Evolutionary conservation across 352 stramenopile species (phyloP).

Genomic region (Phytopythium litorale): DNA sequence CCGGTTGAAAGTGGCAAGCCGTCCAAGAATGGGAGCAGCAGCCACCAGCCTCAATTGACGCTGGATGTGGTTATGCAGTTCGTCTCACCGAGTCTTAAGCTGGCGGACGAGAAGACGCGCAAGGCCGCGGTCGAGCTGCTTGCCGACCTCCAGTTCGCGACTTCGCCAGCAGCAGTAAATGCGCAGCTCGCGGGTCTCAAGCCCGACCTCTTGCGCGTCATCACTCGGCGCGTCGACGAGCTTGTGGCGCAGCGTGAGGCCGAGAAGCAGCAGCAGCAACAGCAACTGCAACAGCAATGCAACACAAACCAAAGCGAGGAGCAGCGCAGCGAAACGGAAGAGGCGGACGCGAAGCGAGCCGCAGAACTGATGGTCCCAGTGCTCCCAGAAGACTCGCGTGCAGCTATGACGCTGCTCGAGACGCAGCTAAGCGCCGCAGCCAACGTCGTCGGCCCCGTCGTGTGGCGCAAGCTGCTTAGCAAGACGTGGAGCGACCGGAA

Average conservation of each 20-base stretch:
- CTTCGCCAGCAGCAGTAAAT: slow-evolving; percentile 28
- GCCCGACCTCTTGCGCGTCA: slow-evolving; percentile 72
- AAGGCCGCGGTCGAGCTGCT: slow-evolving; percentile 69
- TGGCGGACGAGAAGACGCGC: slow-evolving; percentile 74
- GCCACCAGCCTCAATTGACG: slow-evolving; percentile 26
- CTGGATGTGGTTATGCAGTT: slow-evolving; percentile 68
- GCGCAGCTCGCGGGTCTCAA: slow-evolving; percentile 47
- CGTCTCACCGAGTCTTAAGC: slow-evolving; percentile 61
- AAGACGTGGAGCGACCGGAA: slow-evolving; percentile 85
- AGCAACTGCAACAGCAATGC: slow-evolving; percentile 13
- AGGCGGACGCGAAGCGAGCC: slow-evolving; percentile 17
- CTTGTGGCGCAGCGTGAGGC: slow-evolving; percentile 35
- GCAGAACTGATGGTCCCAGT: slow-evolving; percentile 31
- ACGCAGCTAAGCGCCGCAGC: slow-evolving; percentile 31
- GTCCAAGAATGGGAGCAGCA: background rate
- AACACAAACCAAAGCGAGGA: slow-evolving; percentile 47
- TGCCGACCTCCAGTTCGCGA: slow-evolving; percentile 43
- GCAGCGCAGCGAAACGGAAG: slow-evolving; percentile 13
- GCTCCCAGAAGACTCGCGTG: slow-evolving; percentile 48
- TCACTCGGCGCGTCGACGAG: slow-evolving; percentile 74
- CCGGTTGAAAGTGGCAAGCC: background rate
- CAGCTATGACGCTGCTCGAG: slow-evolving; percentile 40
- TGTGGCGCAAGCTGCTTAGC: slow-evolving; percentile 73
- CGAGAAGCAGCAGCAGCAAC: slow-evolving; percentile 24
- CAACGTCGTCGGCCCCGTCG: slow-evolving; percentile 52